Base-by-base conservation (phyloP, 306 rosid genomes). In the Quercus wislizeni region DNA sequence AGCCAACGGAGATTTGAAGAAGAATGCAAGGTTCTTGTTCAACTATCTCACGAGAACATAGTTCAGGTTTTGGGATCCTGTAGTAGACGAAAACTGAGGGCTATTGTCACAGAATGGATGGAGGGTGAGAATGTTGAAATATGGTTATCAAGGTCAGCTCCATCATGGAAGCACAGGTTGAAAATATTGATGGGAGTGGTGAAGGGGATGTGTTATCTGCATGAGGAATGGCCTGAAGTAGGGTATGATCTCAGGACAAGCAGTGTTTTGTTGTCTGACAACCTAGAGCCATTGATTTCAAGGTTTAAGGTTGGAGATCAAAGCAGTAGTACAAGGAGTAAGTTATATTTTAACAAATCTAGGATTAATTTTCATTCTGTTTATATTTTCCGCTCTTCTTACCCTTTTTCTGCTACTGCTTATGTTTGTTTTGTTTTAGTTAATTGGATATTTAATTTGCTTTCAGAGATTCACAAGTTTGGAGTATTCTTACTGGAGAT, bases 11-110 rank as follows among this genome's bases (percentile, higher is more conserved):
- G 58, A 55, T 80, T 89, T 38, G 78, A 85, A 21, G 83, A 90
- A 69, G 91, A 92, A 76, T 87, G 92, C 73, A 83, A 85, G 58
- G 59, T 90, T 78, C 77, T 92, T 19, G 82, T 71, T 64, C 83
- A 73, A 63, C 78, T 92, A 57, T 7, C 78, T 52, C 97, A 92
- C 73, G 80, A 80, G 83, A 92, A 92, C 78, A 79, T 89, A 38
- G 81, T 89, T 63, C 31, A 28, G 58, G 72, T 90, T 63, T 52
- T 88, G n/a, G 97, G 97, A 9, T 92, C 92, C 91, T 92, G 93
- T 33, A 78, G 81, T 55, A 82, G 83, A 67, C 80, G 89, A 71
- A 82, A 72, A 64, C 74, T 83, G 80, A 88, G 87, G 81, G 91
- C 90, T 54, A 15, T 92, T 52, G 83, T 90, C 30, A 84, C 87